These are phyloP conservation scores for Aspergillus bertholletiae DNA, from an alignment of 495 filamentous ascomycete genomes.

Conservation along the genomic window DNA sequence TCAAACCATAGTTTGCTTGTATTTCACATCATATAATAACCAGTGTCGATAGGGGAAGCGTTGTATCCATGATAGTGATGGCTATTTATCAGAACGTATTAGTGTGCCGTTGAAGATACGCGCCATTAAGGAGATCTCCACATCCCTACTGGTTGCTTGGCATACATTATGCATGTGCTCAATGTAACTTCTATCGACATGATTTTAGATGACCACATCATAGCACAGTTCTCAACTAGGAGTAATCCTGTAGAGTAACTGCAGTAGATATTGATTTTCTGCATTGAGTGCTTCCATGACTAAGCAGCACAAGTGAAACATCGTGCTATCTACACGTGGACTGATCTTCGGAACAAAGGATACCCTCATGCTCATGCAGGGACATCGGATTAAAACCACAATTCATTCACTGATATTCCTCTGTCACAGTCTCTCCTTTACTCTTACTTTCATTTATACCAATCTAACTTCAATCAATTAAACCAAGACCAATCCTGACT, in stretches of 20 bases:
- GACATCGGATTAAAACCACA: slow-evolving; percentile 1
- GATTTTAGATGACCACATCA: no score
- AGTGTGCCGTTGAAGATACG: not conserved
- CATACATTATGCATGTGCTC: not conserved
- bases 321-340: slow-evolving; percentile 12
- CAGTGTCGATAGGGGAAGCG: no score
- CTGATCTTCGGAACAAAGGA: not conserved
- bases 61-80: no score
- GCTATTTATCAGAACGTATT: not conserved
- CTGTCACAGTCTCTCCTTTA: not conserved
- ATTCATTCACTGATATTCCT: not conserved
- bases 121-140: not conserved
- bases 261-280: no score
- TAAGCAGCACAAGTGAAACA: slow-evolving; percentile 3
- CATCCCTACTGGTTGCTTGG: not conserved
- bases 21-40: no score
- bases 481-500: not conserved
- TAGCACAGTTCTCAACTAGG: not conserved
- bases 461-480: not conserved
- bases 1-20: no score
- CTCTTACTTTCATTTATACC: not conserved
- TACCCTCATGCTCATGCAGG: slow-evolving; percentile 9
- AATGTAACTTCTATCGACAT: no score
- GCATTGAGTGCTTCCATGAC: slow-evolving; percentile 2
- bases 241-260: no score